Percentiles rank a stretch among this genome's conserved stretches.
These are phyloP conservation scores for Rusavskia elegans DNA, from an alignment of 495 filamentous ascomycete genomes.

Conservation along the genomic window DNA sequence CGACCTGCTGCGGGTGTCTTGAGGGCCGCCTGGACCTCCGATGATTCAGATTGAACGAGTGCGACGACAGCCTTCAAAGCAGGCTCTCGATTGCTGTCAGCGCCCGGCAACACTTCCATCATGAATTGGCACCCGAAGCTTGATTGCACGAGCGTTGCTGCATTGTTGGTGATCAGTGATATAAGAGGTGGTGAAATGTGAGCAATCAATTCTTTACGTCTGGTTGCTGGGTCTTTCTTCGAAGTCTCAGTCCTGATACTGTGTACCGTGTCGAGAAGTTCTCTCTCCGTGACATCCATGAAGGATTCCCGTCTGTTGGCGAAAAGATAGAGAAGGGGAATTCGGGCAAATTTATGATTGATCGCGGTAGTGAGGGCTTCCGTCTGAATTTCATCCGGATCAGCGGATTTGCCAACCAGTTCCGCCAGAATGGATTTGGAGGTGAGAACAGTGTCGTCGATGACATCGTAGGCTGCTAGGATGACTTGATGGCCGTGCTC, in stretches of 20 bases:
- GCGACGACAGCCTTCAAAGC: conserved; percentile 58
- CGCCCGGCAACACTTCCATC: conserved; percentile 63
- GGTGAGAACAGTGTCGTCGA: conserved; percentile 85
- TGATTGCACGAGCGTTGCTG: conserved; percentile 47
- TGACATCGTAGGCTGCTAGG: conserved; percentile 69
- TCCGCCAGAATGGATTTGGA: conserved; percentile 73
- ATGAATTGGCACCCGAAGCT: conserved; percentile 81
- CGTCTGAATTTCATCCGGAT: conserved; percentile 18
- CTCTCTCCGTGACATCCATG: conserved; percentile 40
- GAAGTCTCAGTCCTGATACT: conserved; percentile 61
- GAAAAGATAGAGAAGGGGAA: conserved; percentile 72
- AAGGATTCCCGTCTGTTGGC: conserved; percentile 59
- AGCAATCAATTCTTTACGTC: conserved; percentile 57
- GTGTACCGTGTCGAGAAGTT: conserved; percentile 57
- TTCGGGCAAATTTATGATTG: conserved; percentile 55
- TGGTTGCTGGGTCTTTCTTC: conserved; percentile 70
- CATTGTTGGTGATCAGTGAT: conserved; percentile 49
- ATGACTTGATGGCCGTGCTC: conserved; percentile 63
- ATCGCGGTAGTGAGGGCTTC: conserved; percentile 42
- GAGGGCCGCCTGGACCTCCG: conserved; percentile 20
- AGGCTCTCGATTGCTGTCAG: conserved; percentile 50
- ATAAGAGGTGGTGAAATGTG: conserved; percentile 52
- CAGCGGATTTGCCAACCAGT: conserved; percentile 50
- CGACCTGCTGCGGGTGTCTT: conserved; percentile 54
- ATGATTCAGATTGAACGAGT: conserved; percentile 46